A percentile compares a stretch with the other conserved stretches of the same genome.
Conservation (phyloP, 148 eudicot genomes). For the Rhododendron molle region DNA sequence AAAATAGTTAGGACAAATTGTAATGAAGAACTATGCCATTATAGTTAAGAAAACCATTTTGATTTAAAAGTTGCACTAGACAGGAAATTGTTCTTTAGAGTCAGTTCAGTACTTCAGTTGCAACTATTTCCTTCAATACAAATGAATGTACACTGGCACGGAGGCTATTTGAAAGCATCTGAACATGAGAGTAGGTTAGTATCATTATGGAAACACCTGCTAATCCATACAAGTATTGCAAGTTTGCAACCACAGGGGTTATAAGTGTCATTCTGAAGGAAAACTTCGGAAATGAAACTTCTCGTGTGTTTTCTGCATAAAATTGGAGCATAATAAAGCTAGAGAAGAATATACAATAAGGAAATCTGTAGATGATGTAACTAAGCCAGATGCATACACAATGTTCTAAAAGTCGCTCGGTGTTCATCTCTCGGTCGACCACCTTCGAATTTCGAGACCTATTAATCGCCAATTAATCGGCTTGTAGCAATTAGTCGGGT, state of each 20-base stretch:
- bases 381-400: background rate
- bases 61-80: background rate
- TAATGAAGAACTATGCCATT: background rate
- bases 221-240: background rate
- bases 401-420: too few species aligned
- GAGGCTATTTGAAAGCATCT: background rate
- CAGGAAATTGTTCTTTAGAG: background rate
- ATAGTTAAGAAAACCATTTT: background rate
- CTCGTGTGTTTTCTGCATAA: background rate
- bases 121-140: background rate
- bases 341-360: background rate
- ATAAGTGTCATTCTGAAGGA: background rate
- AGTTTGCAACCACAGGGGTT: background rate
- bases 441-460: too few species aligned
- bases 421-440: too few species aligned
- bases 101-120: background rate
- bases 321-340: background rate
- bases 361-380: background rate
- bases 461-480: too few species aligned
- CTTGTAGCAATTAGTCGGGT: too few species aligned
- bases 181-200: background rate
- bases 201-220: background rate
- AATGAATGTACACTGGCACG: background rate
- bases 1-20: background rate
- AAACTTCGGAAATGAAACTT: background rate